Evolutionary conservation across 129 eudicot genomes (phyloP), one percentile per base, ranked within the genome.

Genomic region (Cynara cardunculus): DNA sequence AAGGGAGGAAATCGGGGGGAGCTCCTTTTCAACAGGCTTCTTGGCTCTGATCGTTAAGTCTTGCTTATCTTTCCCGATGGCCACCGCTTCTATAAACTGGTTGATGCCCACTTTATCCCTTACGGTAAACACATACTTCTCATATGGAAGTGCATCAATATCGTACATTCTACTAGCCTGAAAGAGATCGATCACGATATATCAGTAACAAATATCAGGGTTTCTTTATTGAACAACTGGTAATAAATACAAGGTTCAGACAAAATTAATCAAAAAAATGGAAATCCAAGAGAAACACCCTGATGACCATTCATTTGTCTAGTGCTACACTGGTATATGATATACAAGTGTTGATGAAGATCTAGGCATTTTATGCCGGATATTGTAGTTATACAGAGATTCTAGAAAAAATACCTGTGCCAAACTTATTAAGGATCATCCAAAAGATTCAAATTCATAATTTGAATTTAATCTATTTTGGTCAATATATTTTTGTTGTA

Each of bases 11-110:
- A 85, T 19, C 3, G 28, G 69, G 14, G 69, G 69, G 28, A 64
- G 28, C 26, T 22, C 14, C 3, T 64, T 56, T 56, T 56, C 24
- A 5, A n/a, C 10, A 0, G 65, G 25, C 65, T n/a, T 56, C 2
- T n/a, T 56, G 24, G 65, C 24, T 56, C 2, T 39, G 34, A 75
- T 70, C 1, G 86, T 86, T 21, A 86, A 76, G 34, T 86, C 89
- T 26, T 71, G 71, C 75, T 79, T 83, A 35, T 77, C 84, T 66
- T 83, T 83, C 30, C 89, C 89, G 31, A 86, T 83, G 31, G 82
- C 81, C 25, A 83, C 79, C 27, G 85, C 87, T 75, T 80, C 81
- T 35, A 87, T 83, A 80, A 87, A 79, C 69, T 25, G 69, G 13
- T 74, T 35, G 19, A 77, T 70, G 30, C 89, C 87, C 72, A 76